Evolutionary conservation across 768 basidiomycete genomes (phyloP).

Genomic region (Clitopilus passeckerianus): DNA sequence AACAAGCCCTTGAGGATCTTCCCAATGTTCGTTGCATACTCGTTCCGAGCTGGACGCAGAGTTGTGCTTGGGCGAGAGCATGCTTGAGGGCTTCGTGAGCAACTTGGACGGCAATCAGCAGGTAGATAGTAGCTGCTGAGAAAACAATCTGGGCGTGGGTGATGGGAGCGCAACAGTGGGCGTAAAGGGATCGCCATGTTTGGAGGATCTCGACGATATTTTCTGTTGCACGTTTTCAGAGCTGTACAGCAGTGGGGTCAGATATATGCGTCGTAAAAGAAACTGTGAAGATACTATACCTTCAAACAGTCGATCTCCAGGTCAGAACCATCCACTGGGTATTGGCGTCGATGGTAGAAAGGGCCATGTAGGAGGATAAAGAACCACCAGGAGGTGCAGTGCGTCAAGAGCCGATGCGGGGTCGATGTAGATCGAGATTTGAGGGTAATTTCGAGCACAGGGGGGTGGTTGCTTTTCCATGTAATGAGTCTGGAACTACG

Average conservation of each 20-base stretch:
- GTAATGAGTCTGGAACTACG: slow-evolving; percentile 40
- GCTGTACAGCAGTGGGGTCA: slow-evolving; percentile 25
- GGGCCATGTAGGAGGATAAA: slow-evolving; percentile 59
- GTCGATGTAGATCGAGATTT: slow-evolving; percentile 41
- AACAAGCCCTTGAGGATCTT: slow-evolving; percentile 39
- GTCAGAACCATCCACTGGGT: slow-evolving; percentile 29
- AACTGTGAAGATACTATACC: slow-evolving; percentile 22
- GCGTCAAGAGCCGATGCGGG: slow-evolving; percentile 52
- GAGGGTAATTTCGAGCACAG: slow-evolving; percentile 46
- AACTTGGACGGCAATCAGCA: slow-evolving; percentile 48
- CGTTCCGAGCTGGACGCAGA: slow-evolving; percentile 44
- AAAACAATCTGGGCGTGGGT: slow-evolving; percentile 54
- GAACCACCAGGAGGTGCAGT: slow-evolving; percentile 53
- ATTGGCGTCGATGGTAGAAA: slow-evolving; percentile 39
- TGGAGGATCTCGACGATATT: slow-evolving; percentile 49
- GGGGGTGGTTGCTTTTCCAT: slow-evolving; percentile 39
- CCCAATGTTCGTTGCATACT: slow-evolving; percentile 44
- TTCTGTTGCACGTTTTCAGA: slow-evolving; percentile 49
- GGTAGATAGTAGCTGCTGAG: slow-evolving; percentile 54
- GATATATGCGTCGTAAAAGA: slow-evolving; percentile 11
- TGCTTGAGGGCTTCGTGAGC: slow-evolving; percentile 41
- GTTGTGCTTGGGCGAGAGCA: slow-evolving; percentile 35
- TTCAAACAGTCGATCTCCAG: slow-evolving; percentile 48
- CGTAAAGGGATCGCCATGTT: slow-evolving; percentile 46
- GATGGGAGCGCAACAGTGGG: slow-evolving; percentile 52